Conservation (phyloP, 75 land plant species). For the Picea sitchensis region DNA sequence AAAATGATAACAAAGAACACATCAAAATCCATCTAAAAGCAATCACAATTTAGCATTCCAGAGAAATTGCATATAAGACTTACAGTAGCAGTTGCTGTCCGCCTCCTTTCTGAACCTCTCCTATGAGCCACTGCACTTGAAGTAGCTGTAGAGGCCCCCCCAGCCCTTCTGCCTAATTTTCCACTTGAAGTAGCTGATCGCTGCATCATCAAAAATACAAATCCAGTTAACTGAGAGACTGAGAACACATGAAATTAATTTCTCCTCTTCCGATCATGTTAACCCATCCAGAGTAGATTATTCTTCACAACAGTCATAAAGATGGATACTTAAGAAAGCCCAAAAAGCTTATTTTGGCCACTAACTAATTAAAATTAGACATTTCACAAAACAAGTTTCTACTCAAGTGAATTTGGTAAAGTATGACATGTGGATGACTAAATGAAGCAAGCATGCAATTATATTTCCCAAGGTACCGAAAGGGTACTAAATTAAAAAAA, state of each 20-base stretch:
- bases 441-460: neutral
- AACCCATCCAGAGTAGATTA: too few species aligned
- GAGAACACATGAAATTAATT: too few species aligned
- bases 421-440: neutral
- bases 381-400: too few species aligned
- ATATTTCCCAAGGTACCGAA: neutral
- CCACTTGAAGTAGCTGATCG: too few species aligned
- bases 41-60: neutral
- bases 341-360: too few species aligned
- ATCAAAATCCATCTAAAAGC: neutral
- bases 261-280: too few species aligned
- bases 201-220: too few species aligned
- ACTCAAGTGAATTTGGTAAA: too few species aligned
- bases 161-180: neutral
- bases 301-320: too few species aligned
- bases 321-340: too few species aligned
- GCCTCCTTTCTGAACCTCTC: conserved; percentile 37
- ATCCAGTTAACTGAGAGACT: too few species aligned
- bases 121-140: conserved; percentile 15
- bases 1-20: neutral
- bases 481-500: neutral
- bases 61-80: neutral
- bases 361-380: too few species aligned
- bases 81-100: conserved; percentile 35
- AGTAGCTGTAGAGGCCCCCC: conserved; percentile 20